phyloP scores from a whole-genome alignment of 1,284 basidiomycete species.

The Meira nashicola region DNA sequence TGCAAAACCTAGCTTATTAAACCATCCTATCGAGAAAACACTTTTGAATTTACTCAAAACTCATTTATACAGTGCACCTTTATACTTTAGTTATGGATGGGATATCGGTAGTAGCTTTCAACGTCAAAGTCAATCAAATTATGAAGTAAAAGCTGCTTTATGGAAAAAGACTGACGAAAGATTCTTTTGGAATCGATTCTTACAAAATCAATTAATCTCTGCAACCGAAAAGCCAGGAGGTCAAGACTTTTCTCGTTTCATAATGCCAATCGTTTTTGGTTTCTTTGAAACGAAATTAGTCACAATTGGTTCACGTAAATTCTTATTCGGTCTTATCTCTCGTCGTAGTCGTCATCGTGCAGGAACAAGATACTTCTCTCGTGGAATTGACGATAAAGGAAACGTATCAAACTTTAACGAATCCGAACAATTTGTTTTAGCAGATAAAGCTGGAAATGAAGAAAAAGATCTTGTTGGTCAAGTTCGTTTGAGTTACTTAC shows the following conservation, averaged over 20 bases:
- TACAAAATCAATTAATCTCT: slow-evolving; percentile 37
- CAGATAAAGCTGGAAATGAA: slow-evolving; percentile 21
- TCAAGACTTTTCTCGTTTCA: slow-evolving; percentile 71
- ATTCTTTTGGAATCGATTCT: slow-evolving; percentile 95
- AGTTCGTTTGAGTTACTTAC: slow-evolving; percentile 68
- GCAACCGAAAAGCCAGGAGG: slow-evolving; percentile 14
- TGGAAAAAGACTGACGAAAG: slow-evolving; percentile 77
- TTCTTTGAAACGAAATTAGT: slow-evolving; percentile 77
- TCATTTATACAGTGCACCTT: slow-evolving; percentile 72
- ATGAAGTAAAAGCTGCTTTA: slow-evolving; percentile 60
- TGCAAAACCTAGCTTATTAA: slow-evolving; percentile 62
- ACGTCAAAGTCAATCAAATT: slow-evolving; percentile 63
- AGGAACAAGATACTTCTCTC: slow-evolving; percentile 93
- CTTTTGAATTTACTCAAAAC: slow-evolving; percentile 78
- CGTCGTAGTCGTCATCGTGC: slow-evolving; percentile 88
- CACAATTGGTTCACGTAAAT: slow-evolving; percentile 70
- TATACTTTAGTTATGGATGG: slow-evolving; percentile 87
- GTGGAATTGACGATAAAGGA: slow-evolving; percentile 73
- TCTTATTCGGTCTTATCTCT: slow-evolving; percentile 83
- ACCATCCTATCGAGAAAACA: slow-evolving; percentile 79
- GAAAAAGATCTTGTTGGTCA: slow-evolving; percentile 57
- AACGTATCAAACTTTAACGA: slow-evolving; percentile 57
- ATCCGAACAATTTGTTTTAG: slow-evolving; percentile 60
- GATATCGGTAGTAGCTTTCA: slow-evolving; percentile 86
- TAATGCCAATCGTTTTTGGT: slow-evolving; percentile 64